A percentile compares a stretch with the other conserved stretches of the same genome.
These are phyloP conservation scores for Protoeuglena noctilucae DNA, from an alignment of 139 green algal genomes.

Conservation along the genomic window DNA sequence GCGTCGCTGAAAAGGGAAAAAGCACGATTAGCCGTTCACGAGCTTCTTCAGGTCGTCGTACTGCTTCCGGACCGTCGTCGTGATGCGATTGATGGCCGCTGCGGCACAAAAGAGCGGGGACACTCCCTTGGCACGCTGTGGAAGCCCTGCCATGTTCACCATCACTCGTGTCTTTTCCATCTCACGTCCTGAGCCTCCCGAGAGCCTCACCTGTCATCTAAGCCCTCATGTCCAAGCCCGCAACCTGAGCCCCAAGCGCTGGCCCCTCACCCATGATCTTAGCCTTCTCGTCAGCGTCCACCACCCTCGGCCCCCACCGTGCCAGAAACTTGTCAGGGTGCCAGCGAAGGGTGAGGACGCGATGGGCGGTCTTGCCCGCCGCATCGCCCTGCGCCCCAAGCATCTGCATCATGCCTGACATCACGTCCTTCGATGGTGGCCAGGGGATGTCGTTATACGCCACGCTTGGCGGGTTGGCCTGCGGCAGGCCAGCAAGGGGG, in stretches of 20 bases:
- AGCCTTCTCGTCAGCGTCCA: neutral
- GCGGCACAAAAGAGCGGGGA: too few species aligned
- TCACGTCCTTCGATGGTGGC: neutral
- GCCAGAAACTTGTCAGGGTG: neutral
- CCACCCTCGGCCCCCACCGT: neutral
- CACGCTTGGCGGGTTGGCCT: neutral
- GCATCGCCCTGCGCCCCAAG: too few species aligned
- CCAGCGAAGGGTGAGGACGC: neutral
- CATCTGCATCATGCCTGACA: too few species aligned
- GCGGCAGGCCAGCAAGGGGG: too few species aligned
- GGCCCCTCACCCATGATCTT: too few species aligned
- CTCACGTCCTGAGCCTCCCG: constrained; percentile 79
- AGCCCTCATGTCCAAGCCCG: constrained; percentile 1
- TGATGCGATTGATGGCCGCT: neutral
- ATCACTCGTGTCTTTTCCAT: constrained; percentile 61
- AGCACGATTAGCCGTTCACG: too few species aligned
- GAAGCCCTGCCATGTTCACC: constrained; percentile 38
- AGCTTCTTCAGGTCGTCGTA: constrained; percentile 63
- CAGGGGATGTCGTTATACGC: neutral
- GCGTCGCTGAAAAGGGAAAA: too few species aligned
- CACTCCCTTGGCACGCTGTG: too few species aligned
- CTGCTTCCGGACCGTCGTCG: constrained; percentile 74
- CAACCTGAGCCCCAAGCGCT: too few species aligned
- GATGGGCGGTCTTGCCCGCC: neutral
- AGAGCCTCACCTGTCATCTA: neutral